Conservation (phyloP, 2,329 filamentous ascomycete species). For the Claviceps lovelessii region DNA sequence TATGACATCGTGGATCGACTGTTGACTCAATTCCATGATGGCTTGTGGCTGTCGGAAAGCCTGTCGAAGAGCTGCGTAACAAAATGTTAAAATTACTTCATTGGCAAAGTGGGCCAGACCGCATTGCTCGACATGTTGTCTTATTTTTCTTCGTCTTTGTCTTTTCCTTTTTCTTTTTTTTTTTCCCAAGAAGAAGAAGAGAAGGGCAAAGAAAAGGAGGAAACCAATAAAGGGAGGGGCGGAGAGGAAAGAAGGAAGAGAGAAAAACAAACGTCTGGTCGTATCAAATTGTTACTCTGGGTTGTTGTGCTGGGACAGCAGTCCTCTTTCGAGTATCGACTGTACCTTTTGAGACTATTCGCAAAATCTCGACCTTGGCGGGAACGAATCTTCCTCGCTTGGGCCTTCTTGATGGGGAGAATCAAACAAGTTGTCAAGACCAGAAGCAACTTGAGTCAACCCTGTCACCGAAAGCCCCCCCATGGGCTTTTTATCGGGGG, state of each 20-base stretch:
- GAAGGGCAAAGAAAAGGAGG: no score
- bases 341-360: not conserved
- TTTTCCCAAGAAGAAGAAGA: not conserved
- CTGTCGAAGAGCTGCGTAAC: not conserved
- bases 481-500: conserved; percentile 1
- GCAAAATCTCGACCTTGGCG: not conserved
- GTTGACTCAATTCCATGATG: conserved; percentile 39
- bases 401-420: not conserved
- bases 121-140: not conserved
- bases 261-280: not conserved
- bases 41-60: not conserved
- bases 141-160: not conserved
- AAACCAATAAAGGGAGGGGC: not conserved
- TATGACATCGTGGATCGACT: conserved; percentile 39
- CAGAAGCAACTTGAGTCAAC: not conserved
- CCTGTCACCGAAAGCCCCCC: not conserved
- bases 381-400: not conserved
- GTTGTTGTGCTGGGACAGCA: not conserved
- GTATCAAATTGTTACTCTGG: not conserved
- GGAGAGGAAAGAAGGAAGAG: not conserved
- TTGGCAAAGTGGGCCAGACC: not conserved
- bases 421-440: not conserved
- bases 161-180: not conserved
- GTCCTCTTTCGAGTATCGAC: not conserved
- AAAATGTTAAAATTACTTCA: not conserved